These are phyloP conservation scores for Aspergillus chevalieri DNA, from an alignment of 2,329 filamentous ascomycete genomes.

Conservation along the genomic window DNA sequence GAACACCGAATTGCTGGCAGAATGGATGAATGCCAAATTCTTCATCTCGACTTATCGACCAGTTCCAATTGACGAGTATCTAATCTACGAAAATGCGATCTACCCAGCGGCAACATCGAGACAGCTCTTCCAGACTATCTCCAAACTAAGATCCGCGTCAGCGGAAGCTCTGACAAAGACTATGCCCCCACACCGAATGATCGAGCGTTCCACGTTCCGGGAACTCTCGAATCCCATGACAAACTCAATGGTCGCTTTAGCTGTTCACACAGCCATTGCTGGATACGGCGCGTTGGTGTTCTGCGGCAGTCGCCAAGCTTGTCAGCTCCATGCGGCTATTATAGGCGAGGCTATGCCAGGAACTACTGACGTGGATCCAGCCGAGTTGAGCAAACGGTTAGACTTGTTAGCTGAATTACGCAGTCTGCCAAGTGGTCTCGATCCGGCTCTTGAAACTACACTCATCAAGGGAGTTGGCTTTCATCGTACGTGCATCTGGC, in stretches of 20 bases:
- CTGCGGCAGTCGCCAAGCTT: conserved; percentile 61
- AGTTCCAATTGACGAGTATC: conserved; percentile 67
- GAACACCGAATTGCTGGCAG: conserved; percentile 64
- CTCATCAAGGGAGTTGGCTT: conserved; percentile 65
- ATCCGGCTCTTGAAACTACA: conserved; percentile 59
- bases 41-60: conserved; percentile 69
- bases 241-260: conserved; percentile 65
- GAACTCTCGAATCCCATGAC: conserved; percentile 60
- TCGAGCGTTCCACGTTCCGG: conserved; percentile 53
- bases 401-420: conserved; percentile 62
- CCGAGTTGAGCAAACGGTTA: conserved; percentile 52
- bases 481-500: conserved; percentile 53
- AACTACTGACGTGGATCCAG: conserved; percentile 40
- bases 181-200: conserved; percentile 36
- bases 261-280: conserved; percentile 60
- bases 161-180: conserved; percentile 25
- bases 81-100: conserved; percentile 64
- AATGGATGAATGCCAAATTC: conserved; percentile 64
- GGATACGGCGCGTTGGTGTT: conserved; percentile 70
- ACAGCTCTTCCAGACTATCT: conserved; percentile 53
- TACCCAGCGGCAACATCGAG: conserved; percentile 58
- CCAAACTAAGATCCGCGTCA: conserved; percentile 39
- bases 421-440: conserved; percentile 60
- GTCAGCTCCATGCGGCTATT: conserved; percentile 61
- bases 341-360: conserved; percentile 62